phyloP scores from a whole-genome alignment of 2,329 filamentous ascomycete genomes.

The Colletotrichum costaricense region DNA sequence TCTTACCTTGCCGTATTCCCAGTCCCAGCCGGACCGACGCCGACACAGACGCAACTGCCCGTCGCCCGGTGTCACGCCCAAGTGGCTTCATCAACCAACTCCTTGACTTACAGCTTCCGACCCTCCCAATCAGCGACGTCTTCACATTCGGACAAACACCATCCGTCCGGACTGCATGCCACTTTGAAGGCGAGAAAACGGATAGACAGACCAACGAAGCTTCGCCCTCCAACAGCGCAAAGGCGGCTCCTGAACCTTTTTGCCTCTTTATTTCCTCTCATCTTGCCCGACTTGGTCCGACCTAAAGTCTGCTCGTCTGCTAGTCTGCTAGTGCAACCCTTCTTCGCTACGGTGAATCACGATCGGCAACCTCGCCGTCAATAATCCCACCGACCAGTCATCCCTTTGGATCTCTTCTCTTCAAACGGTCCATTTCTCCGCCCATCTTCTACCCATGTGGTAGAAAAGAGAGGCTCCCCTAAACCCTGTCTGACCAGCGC shows the following conservation, averaged over 20 bases:
- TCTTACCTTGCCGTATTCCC: too few species aligned
- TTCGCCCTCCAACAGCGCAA: not conserved
- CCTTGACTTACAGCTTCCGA: not conserved
- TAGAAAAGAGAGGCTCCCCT: not conserved
- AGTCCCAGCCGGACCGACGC: slow-evolving; percentile 13
- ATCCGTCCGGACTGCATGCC: slow-evolving; percentile 13
- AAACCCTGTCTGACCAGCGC: not conserved
- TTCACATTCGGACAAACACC: slow-evolving; percentile 21
- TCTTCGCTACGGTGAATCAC: not conserved
- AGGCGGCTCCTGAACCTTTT: not conserved
- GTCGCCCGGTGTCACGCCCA: slow-evolving; percentile 13
- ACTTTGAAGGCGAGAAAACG: not conserved
- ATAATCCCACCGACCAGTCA: not conserved
- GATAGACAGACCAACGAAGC: not conserved
- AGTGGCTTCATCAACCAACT: slow-evolving; percentile 10
- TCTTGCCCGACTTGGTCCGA: not conserved
- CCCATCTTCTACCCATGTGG: slow-evolving; percentile 1
- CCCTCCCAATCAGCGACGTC: not conserved
- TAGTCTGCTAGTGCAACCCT: not conserved
- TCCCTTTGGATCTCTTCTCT: not conserved
- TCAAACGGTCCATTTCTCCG: slow-evolving; percentile 5
- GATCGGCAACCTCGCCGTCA: slow-evolving; percentile 2
- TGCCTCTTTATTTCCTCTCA: not conserved
- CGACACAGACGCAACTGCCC: slow-evolving; percentile 28
- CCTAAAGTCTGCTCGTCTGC: not conserved